Conservation (phyloP, 106 monocot species). For the Vanilla planifolia region DNA sequence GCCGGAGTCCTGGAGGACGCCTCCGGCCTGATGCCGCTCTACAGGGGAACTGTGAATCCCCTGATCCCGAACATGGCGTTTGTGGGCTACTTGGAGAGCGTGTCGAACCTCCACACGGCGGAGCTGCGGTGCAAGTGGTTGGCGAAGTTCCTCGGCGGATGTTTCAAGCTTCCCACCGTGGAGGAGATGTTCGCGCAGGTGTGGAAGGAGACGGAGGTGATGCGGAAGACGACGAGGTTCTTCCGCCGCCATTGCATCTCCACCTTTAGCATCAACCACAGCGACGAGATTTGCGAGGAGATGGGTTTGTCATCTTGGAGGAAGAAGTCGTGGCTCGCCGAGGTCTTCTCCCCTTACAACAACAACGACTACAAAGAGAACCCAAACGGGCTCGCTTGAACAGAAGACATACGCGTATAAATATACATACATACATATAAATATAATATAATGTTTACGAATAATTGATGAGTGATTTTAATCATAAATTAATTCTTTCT, state of each 20-base stretch:
- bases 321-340: constrained; percentile 62
- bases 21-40: constrained; percentile 68
- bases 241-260: constrained; percentile 90
- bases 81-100: constrained; percentile 86
- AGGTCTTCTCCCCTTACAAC: constrained; percentile 66
- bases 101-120: constrained; percentile 85
- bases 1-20: constrained; percentile 27
- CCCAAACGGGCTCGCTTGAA: too few species aligned
- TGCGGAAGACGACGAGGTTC: constrained; percentile 74
- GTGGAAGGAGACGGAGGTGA: constrained; percentile 46
- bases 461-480: too few species aligned
- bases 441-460: too few species aligned
- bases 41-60: constrained; percentile 79
- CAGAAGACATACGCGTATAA: too few species aligned
- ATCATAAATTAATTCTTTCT: too few species aligned
- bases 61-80: constrained; percentile 79
- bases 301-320: constrained; percentile 72
- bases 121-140: constrained; percentile 83
- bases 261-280: constrained; percentile 89
- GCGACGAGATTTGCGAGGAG: constrained; percentile 81
- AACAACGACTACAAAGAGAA: constrained; percentile 72
- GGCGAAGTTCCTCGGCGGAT: constrained; percentile 44
- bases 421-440: too few species aligned
- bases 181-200: constrained; percentile 48
- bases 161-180: constrained; percentile 52